Evolutionary conservation across 2,329 filamentous ascomycete species (phyloP), one percentile per base, ranked within the genome.

Genomic region (Ophiostoma tasmaniense): DNA sequence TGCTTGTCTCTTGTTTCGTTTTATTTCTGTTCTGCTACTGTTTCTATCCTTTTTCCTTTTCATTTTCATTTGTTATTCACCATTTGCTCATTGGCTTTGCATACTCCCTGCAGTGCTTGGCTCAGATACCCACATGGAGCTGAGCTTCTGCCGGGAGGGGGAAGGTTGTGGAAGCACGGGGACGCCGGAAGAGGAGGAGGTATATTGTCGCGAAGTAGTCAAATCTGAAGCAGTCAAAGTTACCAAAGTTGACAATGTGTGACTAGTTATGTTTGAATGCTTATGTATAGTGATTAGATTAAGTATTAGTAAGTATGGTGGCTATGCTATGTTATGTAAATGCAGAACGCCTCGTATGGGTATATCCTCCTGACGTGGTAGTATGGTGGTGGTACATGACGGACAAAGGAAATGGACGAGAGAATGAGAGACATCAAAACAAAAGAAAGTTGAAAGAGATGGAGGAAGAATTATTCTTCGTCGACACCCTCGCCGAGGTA

Each of bases 111-210:
- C 33, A 10, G 61, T 37, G 61, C 61, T 64, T 22, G 7, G n/a
- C 33, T 64, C 61, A 64, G 61, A 64, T 64, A 39, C 61, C 61
- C 61, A 62, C 25, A 64, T 10, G 30, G 61, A 64, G 33, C 2
- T 13, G 20, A n/a, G 28, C 17, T 35, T 62, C 55, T 64, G 61
- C 33, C 20, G 61, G 61, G 61, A 64, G 61, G 33, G 61, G 61
- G 30, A 33, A n/a, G 11, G 59, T 35, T 62, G 59, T 35, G 61
- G 61, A 6, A 64, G 33, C n/a, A 10, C 11, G 61, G 61, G 6
- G 30, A 62, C 50, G 22, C n/a, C n/a, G n/a, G n/a, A 64, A n/a
- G 61, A n/a, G 20, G 33, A 35, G 14, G 28, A 35, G 30, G 59
- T 39, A 10, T 33, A 37, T 64, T 25, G 59, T 39, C 35, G 33